Percentiles rank a stretch among this genome's conserved stretches.
phyloP scores from a whole-genome alignment of 768 basidiomycete genomes.

The Candolleomyces eurysporus region DNA sequence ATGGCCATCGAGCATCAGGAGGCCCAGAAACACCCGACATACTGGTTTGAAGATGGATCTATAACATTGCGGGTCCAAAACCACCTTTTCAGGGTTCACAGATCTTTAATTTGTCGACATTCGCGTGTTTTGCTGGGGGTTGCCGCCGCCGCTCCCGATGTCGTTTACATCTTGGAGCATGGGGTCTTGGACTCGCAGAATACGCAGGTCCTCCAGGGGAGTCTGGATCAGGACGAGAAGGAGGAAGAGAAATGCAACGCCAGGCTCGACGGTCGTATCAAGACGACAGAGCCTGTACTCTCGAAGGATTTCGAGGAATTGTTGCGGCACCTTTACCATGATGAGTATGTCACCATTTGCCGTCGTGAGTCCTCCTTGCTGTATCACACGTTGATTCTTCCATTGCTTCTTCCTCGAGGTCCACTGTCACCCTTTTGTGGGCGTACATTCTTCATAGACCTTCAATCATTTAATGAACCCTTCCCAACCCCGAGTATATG shows the following conservation, averaged over 20 bases:
- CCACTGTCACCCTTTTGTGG: too few relatives aligned
- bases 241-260: not conserved
- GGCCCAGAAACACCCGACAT: conserved; percentile 38
- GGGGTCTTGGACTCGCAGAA: too few relatives aligned
- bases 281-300: conserved; percentile 32
- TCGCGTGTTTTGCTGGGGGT: conserved; percentile 26
- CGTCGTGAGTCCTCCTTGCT: not conserved
- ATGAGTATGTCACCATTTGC: conserved; percentile 47
- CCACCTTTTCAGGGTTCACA: conserved; percentile 57
- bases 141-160: not conserved
- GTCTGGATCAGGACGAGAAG: not conserved
- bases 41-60: conserved; percentile 70
- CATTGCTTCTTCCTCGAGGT: too few relatives aligned
- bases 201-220: too few relatives aligned
- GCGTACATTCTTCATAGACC: too few relatives aligned
- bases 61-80: conserved; percentile 46
- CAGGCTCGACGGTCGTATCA: conserved; percentile 21
- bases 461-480: too few relatives aligned
- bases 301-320: conserved; percentile 51
- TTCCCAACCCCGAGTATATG: too few relatives aligned
- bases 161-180: not conserved
- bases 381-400: too few relatives aligned
- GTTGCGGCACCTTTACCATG: conserved; percentile 66
- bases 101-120: conserved; percentile 49
- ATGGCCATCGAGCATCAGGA: not conserved